Percentiles rank a stretch among this genome's conserved stretches.
phyloP scores from a whole-genome alignment of 2,329 filamentous ascomycete genomes.

The Pezicula radicicola region DNA sequence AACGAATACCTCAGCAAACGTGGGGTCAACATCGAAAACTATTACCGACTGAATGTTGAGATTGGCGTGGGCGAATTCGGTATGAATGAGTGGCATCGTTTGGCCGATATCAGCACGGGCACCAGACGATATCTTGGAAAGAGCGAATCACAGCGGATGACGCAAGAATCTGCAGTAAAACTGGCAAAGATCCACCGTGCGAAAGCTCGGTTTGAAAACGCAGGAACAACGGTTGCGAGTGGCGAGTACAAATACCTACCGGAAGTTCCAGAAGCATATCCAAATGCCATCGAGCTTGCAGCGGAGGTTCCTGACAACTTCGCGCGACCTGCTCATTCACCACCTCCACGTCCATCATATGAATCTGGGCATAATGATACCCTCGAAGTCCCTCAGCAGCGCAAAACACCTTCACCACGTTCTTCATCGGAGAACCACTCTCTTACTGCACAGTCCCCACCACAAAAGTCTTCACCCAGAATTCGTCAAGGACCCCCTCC shows the following conservation, averaged over 20 bases:
- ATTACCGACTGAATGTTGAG: constrained; percentile 95
- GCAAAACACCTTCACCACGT: constrained; percentile 15
- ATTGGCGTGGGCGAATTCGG: constrained; percentile 94
- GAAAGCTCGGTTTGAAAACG: constrained; percentile 39
- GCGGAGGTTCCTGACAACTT: constrained; percentile 42
- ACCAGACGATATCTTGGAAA: constrained; percentile 80
- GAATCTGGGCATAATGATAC: constrained; percentile 26
- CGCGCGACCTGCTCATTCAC: constrained; percentile 11
- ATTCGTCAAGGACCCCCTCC: constrained; percentile 4
- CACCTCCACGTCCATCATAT: constrained; percentile 28
- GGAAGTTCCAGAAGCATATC: constrained; percentile 34
- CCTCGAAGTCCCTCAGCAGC: constrained; percentile 20
- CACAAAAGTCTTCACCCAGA: constrained; percentile 26
- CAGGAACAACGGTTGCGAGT: neutral
- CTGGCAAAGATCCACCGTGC: constrained; percentile 80
- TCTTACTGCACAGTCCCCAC: constrained; percentile 30
- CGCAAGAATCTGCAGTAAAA: constrained; percentile 72
- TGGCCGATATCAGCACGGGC: constrained; percentile 93
- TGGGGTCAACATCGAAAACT: constrained; percentile 82
- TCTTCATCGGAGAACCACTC: constrained; percentile 35
- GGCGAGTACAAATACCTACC: constrained; percentile 15
- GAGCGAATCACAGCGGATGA: constrained; percentile 72
- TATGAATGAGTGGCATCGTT: constrained; percentile 96
- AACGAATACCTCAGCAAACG: constrained; percentile 73
- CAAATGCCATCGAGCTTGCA: constrained; percentile 51